Conservation (phyloP, 2,329 filamentous ascomycete genomes). For the Thermomyces lanuginosus region DNA sequence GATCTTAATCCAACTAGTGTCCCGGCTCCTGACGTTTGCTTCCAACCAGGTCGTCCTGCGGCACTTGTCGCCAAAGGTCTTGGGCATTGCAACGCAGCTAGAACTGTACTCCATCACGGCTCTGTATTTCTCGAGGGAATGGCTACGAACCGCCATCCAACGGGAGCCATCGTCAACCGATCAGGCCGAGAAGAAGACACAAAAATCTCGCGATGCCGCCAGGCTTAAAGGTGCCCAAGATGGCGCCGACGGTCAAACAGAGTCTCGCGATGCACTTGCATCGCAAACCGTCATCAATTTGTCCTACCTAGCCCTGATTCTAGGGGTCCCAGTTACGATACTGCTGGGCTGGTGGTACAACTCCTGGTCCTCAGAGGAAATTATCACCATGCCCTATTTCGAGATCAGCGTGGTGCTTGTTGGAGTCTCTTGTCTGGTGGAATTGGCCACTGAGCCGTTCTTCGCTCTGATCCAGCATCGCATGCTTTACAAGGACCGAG, state of each 20-base stretch:
- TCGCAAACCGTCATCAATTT: conserved; percentile 72
- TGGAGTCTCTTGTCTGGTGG: conserved; percentile 45
- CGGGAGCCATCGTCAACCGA: conserved; percentile 44
- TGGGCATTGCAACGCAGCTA: conserved; percentile 76
- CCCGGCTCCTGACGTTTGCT: conserved; percentile 74
- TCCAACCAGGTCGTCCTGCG: conserved; percentile 85
- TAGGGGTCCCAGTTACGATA: conserved; percentile 50
- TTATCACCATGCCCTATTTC: conserved; percentile 47
- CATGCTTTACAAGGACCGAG: conserved; percentile 63
- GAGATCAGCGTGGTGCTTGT: conserved; percentile 38
- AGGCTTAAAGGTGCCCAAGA: conserved; percentile 3
- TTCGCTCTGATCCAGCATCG: conserved; percentile 78
- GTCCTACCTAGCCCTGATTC: conserved; percentile 57
- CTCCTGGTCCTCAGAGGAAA: conserved; percentile 33
- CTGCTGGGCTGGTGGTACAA: conserved; percentile 54
- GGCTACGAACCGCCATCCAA: conserved; percentile 78
- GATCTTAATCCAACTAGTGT: conserved; percentile 72
- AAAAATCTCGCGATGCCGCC: conserved; percentile 8
- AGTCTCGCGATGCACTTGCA: conserved; percentile 10
- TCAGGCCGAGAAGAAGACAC: no score
- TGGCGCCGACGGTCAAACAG: conserved; percentile 4
- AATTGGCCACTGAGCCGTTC: conserved; percentile 71
- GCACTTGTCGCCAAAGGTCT: conserved; percentile 65
- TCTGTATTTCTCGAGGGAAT: conserved; percentile 89
- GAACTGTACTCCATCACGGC: conserved; percentile 86